Evolutionary conservation across 73 alveolate genomes (phyloP).

Genomic region (Paramecium sexaurelia): DNA sequence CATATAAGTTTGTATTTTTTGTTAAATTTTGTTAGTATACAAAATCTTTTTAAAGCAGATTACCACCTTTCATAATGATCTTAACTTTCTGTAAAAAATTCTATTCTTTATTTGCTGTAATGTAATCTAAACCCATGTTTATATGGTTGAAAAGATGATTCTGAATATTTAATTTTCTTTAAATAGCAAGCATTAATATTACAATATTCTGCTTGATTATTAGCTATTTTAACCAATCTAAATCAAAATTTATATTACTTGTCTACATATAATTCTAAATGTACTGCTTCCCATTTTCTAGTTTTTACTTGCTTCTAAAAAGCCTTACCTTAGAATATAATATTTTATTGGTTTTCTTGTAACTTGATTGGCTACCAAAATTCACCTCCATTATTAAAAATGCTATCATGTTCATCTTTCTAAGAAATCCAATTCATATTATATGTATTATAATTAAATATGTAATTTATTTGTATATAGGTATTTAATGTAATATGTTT

Average conservation of each 20-base stretch:
- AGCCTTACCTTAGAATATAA: neutral
- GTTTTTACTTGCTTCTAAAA: neutral
- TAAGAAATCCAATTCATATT: neutral
- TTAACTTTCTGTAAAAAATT: constrained; percentile 48
- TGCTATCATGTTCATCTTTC: neutral
- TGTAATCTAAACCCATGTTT: constrained; percentile 57
- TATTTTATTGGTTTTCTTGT: neutral
- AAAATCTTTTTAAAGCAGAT: constrained; percentile 35
- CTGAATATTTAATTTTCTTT: constrained; percentile 60
- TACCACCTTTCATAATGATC: constrained; percentile 60
- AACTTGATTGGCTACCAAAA: neutral
- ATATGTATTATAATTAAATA: neutral
- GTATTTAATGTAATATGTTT: neutral
- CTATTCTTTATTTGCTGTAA: constrained; percentile 34
- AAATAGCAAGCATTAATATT: constrained; percentile 56
- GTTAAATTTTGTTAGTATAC: constrained; percentile 56
- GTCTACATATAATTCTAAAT: constrained; percentile 63
- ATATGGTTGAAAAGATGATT: constrained; percentile 52
- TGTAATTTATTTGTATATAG: neutral
- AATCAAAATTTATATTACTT: neutral
- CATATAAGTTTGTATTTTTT: constrained; percentile 59
- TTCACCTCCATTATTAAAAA: constrained; percentile 4
- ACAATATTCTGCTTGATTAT: neutral
- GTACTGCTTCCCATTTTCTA: constrained; percentile 64
- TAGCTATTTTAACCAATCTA: neutral